A percentile compares a stretch with the other conserved stretches of the same genome.
Evolutionary conservation across 441 rosid genomes (phyloP).

Genomic region (Adansonia grandidieri): DNA sequence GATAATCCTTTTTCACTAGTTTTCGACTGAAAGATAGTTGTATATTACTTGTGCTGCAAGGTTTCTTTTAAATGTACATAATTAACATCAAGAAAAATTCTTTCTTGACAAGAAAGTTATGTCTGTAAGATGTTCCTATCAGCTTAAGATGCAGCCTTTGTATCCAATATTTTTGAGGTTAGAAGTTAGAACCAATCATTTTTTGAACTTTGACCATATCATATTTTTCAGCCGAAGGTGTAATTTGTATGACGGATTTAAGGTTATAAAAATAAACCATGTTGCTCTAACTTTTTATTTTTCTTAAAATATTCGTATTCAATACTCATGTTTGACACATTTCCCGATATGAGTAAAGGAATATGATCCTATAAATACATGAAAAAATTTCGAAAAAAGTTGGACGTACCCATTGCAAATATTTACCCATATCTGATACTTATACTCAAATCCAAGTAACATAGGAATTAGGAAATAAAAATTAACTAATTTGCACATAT

Average conservation of each 20-base stretch:
- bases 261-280: background rate
- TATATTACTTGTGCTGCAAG: constrained; percentile 18
- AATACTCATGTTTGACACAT: no score
- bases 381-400: no score
- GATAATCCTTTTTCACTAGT: background rate
- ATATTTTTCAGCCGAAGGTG: background rate
- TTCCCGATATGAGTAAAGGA: no score
- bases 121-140: background rate
- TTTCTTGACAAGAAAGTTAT: constrained; percentile 18
- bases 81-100: constrained; percentile 7
- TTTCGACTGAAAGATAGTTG: background rate
- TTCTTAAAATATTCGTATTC: no score
- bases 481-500: no score
- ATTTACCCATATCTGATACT: no score
- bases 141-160: background rate
- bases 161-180: background rate
- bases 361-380: no score
- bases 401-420: no score
- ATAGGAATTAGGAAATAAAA: no score
- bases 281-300: no score
- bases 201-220: background rate
- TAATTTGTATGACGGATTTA: background rate
- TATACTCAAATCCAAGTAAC: no score
- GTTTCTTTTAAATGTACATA: constrained; percentile 17
- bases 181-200: constrained; percentile 19